Conservation (phyloP, 2,329 filamentous ascomycete species). For the Phaeosphaeria sp. region DNA sequence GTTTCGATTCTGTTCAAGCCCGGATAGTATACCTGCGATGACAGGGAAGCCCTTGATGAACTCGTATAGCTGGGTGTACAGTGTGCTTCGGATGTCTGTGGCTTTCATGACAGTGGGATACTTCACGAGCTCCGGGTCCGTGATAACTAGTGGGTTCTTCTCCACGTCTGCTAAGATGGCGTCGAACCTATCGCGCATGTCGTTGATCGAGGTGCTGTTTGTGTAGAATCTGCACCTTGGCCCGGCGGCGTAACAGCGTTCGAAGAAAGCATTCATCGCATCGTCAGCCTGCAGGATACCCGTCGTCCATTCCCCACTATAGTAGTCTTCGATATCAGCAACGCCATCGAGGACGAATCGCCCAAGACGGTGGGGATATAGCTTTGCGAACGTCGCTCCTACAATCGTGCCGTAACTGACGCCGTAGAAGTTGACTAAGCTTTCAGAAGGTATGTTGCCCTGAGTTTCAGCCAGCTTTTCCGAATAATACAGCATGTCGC, state of each 20-base stretch:
- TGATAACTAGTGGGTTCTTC: background rate
- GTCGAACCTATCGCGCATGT: background rate
- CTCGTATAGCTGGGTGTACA: no score
- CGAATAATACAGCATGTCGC: conserved; percentile 20
- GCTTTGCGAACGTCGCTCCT: conserved; percentile 28
- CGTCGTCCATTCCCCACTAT: conserved; percentile 13
- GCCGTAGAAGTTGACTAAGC: conserved; percentile 46
- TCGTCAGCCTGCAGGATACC: background rate
- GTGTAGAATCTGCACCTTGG: background rate
- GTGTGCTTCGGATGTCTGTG: no score
- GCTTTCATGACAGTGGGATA: no score
- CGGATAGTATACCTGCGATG: no score
- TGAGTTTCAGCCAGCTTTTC: conserved; percentile 14
- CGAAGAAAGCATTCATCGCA: conserved; percentile 1
- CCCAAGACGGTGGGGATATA: conserved; percentile 29
- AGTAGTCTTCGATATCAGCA: conserved; percentile 34
- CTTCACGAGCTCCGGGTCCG: no score
- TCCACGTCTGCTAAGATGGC: background rate
- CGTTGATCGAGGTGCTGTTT: background rate
- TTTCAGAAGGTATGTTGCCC: conserved; percentile 20
- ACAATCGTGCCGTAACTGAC: conserved; percentile 51
- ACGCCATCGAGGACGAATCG: conserved; percentile 50
- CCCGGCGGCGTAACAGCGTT: background rate
- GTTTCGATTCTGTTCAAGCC: no score
- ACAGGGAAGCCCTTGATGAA: no score